These are phyloP conservation scores for Termitomyces sp. DNA, from an alignment of 1,284 basidiomycete species.

Conservation along the genomic window DNA sequence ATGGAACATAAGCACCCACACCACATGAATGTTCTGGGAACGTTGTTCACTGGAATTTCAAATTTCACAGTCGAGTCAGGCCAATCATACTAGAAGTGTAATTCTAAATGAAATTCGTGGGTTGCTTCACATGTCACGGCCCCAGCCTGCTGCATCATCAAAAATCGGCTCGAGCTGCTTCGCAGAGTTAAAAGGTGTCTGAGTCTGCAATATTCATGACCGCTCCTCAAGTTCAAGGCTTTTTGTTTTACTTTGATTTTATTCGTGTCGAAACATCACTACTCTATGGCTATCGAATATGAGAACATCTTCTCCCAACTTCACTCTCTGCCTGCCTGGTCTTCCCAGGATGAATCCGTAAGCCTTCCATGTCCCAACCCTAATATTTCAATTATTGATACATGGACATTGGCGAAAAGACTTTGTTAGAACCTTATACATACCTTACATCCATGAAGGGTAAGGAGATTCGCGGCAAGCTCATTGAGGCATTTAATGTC, in stretches of 20 bases:
- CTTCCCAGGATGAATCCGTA: neutral
- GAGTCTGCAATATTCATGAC: too few species aligned
- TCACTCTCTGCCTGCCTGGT: neutral
- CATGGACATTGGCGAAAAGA: neutral
- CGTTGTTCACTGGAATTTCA: too few species aligned
- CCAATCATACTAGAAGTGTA: too few species aligned
- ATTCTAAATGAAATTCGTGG: too few species aligned
- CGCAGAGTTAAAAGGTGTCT: neutral
- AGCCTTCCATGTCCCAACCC: neutral
- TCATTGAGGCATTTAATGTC: conserved; percentile 91
- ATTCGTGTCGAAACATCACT: too few species aligned
- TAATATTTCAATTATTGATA: neutral
- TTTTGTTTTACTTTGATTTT: neutral
- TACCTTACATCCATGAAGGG: conserved; percentile 86
- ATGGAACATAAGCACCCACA: too few species aligned
- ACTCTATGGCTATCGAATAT: neutral
- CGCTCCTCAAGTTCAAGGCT: neutral
- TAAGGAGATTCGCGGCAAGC: conserved; percentile 85
- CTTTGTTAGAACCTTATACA: conserved; percentile 71
- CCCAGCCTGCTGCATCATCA: too few species aligned
- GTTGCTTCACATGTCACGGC: too few species aligned
- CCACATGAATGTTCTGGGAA: too few species aligned
- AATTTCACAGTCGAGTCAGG: too few species aligned
- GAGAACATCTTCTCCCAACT: neutral
- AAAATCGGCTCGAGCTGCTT: too few species aligned